These are phyloP conservation scores for Pichia rugopelliculosa DNA, from an alignment of 805 yeast species.

Conservation along the genomic window DNA sequence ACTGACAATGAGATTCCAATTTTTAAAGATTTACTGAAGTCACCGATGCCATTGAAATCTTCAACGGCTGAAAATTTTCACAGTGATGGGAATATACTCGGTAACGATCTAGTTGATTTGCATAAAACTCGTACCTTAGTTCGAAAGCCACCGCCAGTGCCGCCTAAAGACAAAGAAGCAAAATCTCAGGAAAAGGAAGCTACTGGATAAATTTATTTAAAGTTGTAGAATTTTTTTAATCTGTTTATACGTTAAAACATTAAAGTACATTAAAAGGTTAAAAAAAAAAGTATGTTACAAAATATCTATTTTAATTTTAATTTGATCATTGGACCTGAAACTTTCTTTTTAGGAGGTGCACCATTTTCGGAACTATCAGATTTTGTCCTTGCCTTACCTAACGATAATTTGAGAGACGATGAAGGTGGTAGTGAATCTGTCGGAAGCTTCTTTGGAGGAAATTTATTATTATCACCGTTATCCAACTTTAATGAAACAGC, in stretches of 20 bases:
- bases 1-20: no score
- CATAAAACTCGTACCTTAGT: not conserved
- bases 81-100: not conserved
- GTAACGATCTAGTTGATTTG: not conserved
- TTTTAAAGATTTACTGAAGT: no score
- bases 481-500: not conserved
- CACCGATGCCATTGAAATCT: not conserved
- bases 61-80: not conserved
- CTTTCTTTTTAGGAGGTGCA: not conserved
- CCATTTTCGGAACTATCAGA: not conserved
- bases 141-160: not conserved
- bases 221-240: no score
- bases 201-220: not conserved
- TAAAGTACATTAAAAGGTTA: not conserved
- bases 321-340: slow-evolving; percentile 15
- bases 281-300: not conserved
- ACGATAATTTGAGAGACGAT: not conserved
- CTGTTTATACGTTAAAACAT: not conserved
- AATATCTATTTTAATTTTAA: slow-evolving; percentile 14
- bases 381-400: not conserved
- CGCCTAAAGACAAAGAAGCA: not conserved
- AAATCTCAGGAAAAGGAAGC: not conserved
- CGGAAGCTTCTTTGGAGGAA: not conserved
- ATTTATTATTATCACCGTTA: not conserved
- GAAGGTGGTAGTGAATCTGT: not conserved